Base-by-base conservation (phyloP, 371 early-diverging fungal genomes). In the Thermomucor indicae-seudaticae region DNA sequence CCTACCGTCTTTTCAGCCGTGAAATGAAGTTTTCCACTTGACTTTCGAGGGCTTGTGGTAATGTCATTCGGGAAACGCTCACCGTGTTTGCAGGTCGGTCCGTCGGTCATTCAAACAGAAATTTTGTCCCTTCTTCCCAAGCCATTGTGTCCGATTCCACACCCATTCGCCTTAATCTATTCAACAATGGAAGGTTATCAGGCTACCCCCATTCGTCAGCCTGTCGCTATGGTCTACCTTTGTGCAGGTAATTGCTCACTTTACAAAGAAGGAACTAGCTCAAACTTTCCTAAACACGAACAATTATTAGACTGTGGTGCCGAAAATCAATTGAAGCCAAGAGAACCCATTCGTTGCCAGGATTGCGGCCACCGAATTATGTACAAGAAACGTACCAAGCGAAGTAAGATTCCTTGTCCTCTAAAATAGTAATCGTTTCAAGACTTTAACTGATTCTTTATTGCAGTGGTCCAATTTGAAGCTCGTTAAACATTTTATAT, bases 341-440 rank as follows among this genome's bases (percentile, higher is more conserved):
- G 86, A 62, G 97, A 96, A 64, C 92, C 96, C 39, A 93, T 97
- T 51, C 92, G 95, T 62, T 97, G 96, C 79, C 87, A 87, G 47
- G 92, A 94, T 56, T 96, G 96, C 64, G 96, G 97, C 19, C 90
- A 94, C 77, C 79, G 97, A 63, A 92, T 97, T 58, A 85, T 97
- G 88, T 93, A 95, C 78, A 97, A 96, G 80, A 92, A 92, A 81
- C 84, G 97, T 56, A 96, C 97, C 41, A 89, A 84, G 78, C 71
- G 93, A 79, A 95, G 93, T 92, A 79, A 48, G 89, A 70, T 3
- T 6, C 35, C 16, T 43, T 29, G 24, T 44, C 55, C 7, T 6
- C 29, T 17, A 7, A 38, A 23, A 25, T n/a, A n/a, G n/a, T n/a
- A n/a, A n/a, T n/a, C n/a, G n/a, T n/a, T n/a, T n/a, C n/a, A n/a